Conservation (phyloP, 768 basidiomycete species). For the Leucogyrophana mollusca region DNA sequence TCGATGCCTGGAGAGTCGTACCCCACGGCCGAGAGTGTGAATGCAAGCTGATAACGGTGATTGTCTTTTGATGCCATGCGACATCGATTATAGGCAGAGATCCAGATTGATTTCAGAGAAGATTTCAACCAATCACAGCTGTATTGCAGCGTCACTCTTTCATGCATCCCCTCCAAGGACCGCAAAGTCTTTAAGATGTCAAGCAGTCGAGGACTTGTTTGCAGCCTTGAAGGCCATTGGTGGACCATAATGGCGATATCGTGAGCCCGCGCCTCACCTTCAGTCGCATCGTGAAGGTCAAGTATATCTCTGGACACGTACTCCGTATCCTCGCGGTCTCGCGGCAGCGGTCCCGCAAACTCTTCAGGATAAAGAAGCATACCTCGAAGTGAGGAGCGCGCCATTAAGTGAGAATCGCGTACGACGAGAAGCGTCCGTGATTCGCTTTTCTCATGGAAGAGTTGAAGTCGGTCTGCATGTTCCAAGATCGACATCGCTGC, state of each 20-base stretch:
- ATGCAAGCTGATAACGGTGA: constrained; percentile 19
- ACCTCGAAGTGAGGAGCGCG: constrained; percentile 15
- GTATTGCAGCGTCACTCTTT: constrained; percentile 6
- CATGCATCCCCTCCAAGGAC: background rate
- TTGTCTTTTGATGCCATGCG: constrained; percentile 4
- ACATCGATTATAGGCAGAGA: constrained; percentile 24
- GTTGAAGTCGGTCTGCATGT: constrained; percentile 15
- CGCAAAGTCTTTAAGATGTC: background rate
- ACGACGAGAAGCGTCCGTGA: no score
- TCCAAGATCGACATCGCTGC: constrained; percentile 27
- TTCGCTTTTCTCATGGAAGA: constrained; percentile 9
- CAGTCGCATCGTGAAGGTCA: no score
- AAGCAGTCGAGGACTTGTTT: background rate
- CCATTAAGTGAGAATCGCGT: constrained; percentile 9
- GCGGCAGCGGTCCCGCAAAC: background rate
- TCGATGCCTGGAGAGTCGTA: constrained; percentile 17
- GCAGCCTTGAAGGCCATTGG: background rate
- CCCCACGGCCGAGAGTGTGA: constrained; percentile 28
- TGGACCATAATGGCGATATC: background rate
- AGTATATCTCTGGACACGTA: constrained; percentile 5
- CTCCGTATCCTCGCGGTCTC: constrained; percentile 1
- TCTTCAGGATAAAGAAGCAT: constrained; percentile 13
- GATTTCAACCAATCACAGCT: constrained; percentile 20
- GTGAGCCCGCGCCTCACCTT: constrained; percentile 1
- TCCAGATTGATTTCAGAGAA: constrained; percentile 18